These are phyloP conservation scores for Coemansia sp. DNA, from an alignment of 192 early-diverging fungal species.

Conservation along the genomic window DNA sequence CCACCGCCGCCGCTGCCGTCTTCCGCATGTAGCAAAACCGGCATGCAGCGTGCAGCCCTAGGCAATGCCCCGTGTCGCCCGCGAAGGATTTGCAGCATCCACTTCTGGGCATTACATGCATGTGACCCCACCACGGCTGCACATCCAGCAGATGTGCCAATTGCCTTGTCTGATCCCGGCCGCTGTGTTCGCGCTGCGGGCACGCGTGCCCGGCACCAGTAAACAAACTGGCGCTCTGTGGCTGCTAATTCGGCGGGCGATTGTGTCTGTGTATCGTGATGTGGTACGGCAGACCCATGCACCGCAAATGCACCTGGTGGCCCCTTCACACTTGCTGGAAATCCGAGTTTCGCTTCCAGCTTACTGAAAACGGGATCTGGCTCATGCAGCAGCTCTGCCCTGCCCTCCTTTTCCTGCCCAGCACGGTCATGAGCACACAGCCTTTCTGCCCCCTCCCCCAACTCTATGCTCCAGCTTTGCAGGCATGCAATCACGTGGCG, in stretches of 20 bases:
- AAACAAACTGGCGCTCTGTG: too few species aligned
- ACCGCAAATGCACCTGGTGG: too few species aligned
- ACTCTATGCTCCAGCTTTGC: too few species aligned
- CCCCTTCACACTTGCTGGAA: too few species aligned
- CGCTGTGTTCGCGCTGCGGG: not conserved
- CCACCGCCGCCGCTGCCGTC: not conserved
- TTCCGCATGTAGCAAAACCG: not conserved
- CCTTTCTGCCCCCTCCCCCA: too few species aligned
- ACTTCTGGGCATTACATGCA: not conserved
- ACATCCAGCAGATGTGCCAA: not conserved
- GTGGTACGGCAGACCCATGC: too few species aligned
- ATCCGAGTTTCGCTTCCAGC: too few species aligned
- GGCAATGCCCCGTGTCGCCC: not conserved
- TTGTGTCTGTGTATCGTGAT: too few species aligned
- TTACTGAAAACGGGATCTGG: not conserved
- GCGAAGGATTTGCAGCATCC: slow-evolving; percentile 6
- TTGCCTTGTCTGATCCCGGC: not conserved
- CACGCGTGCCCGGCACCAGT: too few species aligned
- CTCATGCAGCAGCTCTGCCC: slow-evolving; percentile 4
- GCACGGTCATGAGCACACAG: too few species aligned
- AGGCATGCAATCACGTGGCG: too few species aligned
- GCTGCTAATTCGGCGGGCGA: too few species aligned
- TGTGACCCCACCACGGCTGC: slow-evolving; percentile 1
- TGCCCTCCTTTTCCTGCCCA: not conserved
- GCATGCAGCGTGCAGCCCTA: not conserved